phyloP scores from a whole-genome alignment of 306 rosid genomes.

The Acacia confusa region DNA sequence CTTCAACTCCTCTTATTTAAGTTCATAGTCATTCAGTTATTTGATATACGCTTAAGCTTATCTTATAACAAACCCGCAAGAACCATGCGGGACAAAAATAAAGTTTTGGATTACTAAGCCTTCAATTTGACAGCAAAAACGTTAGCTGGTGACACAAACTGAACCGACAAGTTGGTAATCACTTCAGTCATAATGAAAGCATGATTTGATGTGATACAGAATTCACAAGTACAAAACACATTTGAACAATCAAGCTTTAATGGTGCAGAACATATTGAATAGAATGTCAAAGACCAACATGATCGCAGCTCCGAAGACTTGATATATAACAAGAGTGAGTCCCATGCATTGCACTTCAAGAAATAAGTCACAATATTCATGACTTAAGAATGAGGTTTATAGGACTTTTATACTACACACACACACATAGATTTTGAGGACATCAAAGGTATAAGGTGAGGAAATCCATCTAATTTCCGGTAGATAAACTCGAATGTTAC shows the following conservation, averaged over 20 bases:
- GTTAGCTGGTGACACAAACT: not conserved
- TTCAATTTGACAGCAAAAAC: not conserved
- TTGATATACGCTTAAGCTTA: not conserved
- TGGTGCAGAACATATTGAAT: not conserved
- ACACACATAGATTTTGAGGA: not conserved
- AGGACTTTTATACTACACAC: no score
- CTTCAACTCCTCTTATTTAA: not conserved
- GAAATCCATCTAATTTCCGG: not conserved
- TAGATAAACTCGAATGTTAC: constrained; percentile 44
- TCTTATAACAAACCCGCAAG: not conserved
- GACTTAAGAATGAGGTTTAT: not conserved
- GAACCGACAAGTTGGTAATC: not conserved
- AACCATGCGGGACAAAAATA: not conserved
- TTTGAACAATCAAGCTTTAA: constrained; percentile 3
- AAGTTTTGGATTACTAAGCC: not conserved
- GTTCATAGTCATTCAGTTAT: not conserved
- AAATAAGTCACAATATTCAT: not conserved
- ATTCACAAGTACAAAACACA: constrained; percentile 9
- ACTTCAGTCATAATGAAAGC: not conserved
- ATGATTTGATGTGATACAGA: constrained; percentile 9
- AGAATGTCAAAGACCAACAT: not conserved
- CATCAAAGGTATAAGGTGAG: constrained; percentile 13
- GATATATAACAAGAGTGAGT: not conserved
- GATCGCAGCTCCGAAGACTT: constrained; percentile 2
- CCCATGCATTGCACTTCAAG: not conserved